Conservation (phyloP, 164 flowering plant genomes). For the Tinospora cordifolia region DNA sequence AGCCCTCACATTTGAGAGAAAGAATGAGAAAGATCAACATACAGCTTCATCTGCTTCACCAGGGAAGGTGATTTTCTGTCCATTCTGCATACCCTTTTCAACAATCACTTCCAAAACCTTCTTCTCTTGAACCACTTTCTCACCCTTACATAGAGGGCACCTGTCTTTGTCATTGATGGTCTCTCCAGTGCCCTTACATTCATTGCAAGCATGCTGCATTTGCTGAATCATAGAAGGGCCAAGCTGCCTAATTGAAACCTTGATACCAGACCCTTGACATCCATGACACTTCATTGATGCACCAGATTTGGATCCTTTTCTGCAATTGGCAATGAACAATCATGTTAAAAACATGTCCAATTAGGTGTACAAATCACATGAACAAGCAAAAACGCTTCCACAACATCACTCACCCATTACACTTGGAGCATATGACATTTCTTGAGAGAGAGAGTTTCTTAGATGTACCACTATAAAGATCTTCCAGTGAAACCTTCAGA, state of each 20-base stretch:
- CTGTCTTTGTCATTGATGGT: constrained; percentile 69
- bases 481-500: constrained; percentile 58
- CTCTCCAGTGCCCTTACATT: constrained; percentile 84
- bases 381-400: background rate
- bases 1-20: background rate
- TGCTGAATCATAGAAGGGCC: constrained; percentile 92
- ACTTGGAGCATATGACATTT: constrained; percentile 71
- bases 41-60: constrained; percentile 95
- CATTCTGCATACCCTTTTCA: constrained; percentile 92
- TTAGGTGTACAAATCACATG: background rate
- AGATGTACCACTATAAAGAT: constrained; percentile 48
- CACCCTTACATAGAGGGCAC: constrained; percentile 80
- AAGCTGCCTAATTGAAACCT: constrained; percentile 71
- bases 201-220: constrained; percentile 85
- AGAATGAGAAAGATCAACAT: constrained; percentile 6
- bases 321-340: constrained; percentile 13
- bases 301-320: constrained; percentile 84
- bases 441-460: constrained; percentile 75
- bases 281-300: constrained; percentile 66
- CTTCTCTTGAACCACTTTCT: constrained; percentile 82
- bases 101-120: constrained; percentile 75
- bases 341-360: background rate
- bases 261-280: constrained; percentile 80
- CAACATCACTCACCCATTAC: constrained; percentile 51
- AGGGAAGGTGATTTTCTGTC: constrained; percentile 77